Evolutionary conservation across 495 filamentous ascomycete species (phyloP), one percentile per base, ranked within the genome.

Genomic region (Penicillium paradoxum): DNA sequence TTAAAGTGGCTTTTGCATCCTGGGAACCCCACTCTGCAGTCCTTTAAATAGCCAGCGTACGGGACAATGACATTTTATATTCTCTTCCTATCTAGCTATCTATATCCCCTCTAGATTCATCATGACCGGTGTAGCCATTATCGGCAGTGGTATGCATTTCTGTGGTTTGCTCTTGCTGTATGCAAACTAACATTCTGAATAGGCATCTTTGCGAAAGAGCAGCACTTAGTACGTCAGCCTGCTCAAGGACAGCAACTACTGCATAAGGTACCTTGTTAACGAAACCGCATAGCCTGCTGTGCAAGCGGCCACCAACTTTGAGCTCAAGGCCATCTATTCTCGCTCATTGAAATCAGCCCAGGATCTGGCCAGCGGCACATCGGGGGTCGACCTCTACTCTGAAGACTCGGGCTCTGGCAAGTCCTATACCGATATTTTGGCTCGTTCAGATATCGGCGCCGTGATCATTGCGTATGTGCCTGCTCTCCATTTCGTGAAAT

Each of bases 391-490:
- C 41, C 63, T 83, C 18, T 83, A 81, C 62, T 77, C 84, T 6
- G 80, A 86, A 14, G 87, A 91, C 56, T 73, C 79, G 1, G 79
- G 76, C 0, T 48, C 67, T 4, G 80, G 75, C 6, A 69, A 63
- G 29, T 57, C 58, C 18, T 87, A 83, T 49, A 70, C 77, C 19
- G 84, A 82, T 48, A 69, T 93, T 10, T 78, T 91, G 17, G 65
- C 74, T 29, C 78, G 87, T 9, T 50, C 67, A 21, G 88, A 93
- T 64, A 81, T 91, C 40, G 57, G 72, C 1, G 85, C 83, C 37
- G 80, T 93, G 8, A 80, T 90, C 49, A 79, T 93, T 50, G 86
- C 79, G 70, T 83, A 63, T 17, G 71, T 65, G 14, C 19, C 14
- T n/a, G 32, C 30, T 49, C 21, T 21, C 29, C 30, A 11, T 45